Base-by-base conservation (phyloP, 768 basidiomycete species). In the Leccinum rimulosum region DNA sequence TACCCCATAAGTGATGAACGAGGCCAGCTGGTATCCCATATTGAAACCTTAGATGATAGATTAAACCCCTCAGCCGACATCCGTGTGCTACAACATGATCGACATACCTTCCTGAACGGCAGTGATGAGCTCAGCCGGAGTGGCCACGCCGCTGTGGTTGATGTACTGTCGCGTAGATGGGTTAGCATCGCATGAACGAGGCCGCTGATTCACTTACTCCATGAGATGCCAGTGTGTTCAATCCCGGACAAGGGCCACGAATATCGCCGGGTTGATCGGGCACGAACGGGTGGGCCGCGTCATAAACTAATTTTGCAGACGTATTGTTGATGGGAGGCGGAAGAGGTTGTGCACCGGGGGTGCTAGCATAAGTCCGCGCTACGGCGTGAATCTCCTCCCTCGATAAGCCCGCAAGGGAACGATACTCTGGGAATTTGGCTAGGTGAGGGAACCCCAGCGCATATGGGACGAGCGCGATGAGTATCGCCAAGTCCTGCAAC, bases 221-320 rank as follows among this genome's bases (percentile, higher is more conserved):
- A 10, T 69, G 68, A 68, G 63, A 63, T 30, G 68, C 66, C 10
- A 69, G 54, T 7, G 68, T 68, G 30, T 69, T 69, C 52, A 69
- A 40, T 56, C 64, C 68, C 1, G 68, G 66, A 19, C 61, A 70
- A 11, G 68, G 68, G 0, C 66, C 68, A 49, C 68, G 68, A 19
- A 70, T 65, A 19, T 70, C 68, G 19, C 65, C 61, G 10, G 65
- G 61, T 36, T 0, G 47, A 33, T 55, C 55, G 10, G 58, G 60
- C 6, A 27, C 7, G 38, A 52, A 70, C 25, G 68, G 66, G n/a
- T 70, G 68, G 10, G 15, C 54, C 0, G n/a, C 47, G 17, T 68
- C 68, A 47, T 64, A 33, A 3, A 70, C 68, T 33, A 64, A 8
- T 52, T 69, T 70, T 36, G 68, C 43, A 4, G 68, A 66, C 1